Base-by-base conservation (phyloP, 805 yeast genomes). In the Priceomyces medius region DNA sequence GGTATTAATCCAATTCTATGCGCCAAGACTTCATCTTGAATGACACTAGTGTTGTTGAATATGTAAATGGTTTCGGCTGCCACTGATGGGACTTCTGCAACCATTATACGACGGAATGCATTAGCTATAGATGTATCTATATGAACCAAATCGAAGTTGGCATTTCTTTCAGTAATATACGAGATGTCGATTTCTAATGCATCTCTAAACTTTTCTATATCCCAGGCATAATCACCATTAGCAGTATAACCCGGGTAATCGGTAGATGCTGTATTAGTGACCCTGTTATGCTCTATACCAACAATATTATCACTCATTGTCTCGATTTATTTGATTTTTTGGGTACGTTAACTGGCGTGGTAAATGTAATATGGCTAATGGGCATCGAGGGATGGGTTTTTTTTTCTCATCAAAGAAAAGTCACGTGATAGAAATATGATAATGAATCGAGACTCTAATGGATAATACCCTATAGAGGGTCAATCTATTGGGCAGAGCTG, bases 41-140 rank as follows among this genome's bases (percentile, higher is more conserved):
- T 88, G 37, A 93, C 97, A 1, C 97, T 88, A 1, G 99, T 93
- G 66, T 93, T 93, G 74, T 88, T 91, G 71, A 85, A 85, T 45
- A 93, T 77, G 60, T 83, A 89, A 13, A 93, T 88, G 47, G 87
- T 80, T 64, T 93, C 99, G 17, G 96, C 85, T 12, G 99, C 98
- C 35, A 91, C 95, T 2, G 93, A 79, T 16, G 99, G 99, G 31
- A 93, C 96, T 62, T 93, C 99, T 1, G 97, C 79, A 41, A 93
- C 82, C 98, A 93, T 90, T 54, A 93, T 86, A 58, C 99, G 84
- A 60, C 99, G 83, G 67, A 91, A 89, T 0, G 99, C 97, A 69
- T 93, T 93, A 34, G 98, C 90, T 43, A 93, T 72, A 9, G 98
- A 87, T 1, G 98, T 86, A 63, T 93, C 99, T 38, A 90, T 68